Percentiles rank a stretch among this genome's conserved stretches.
These are phyloP conservation scores for Trichocomaceae sp. DNA, from an alignment of 2,329 filamentous ascomycete genomes.

Conservation along the genomic window DNA sequence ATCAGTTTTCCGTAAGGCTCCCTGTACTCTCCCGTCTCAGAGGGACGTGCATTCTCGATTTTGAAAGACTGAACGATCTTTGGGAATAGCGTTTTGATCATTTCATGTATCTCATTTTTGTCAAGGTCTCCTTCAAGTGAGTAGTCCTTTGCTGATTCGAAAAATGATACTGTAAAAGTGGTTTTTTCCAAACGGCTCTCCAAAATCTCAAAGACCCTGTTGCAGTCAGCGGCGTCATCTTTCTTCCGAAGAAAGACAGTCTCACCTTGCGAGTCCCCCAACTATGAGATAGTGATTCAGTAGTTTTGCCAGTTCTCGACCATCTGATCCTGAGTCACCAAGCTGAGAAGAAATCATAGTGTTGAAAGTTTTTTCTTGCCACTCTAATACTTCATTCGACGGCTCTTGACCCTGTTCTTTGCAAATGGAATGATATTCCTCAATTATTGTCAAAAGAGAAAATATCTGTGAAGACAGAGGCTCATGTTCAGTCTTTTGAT, in stretches of 20 bases:
- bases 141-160: not conserved
- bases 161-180: not conserved
- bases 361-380: not conserved
- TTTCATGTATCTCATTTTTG: not conserved
- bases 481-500: not conserved
- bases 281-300: not conserved
- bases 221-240: not conserved
- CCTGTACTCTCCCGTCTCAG: not conserved
- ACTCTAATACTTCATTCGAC: not conserved
- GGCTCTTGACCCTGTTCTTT: not conserved
- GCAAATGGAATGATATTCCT: conserved; percentile 1
- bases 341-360: not conserved
- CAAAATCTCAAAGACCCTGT: not conserved
- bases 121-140: not conserved
- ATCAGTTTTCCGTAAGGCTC: not conserved
- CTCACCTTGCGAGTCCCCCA: conserved; percentile 1
- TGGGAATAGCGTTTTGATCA: not conserved
- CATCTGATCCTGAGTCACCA: not conserved
- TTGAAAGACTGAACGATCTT: not conserved
- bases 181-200: not conserved
- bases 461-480: not conserved
- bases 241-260: not conserved
- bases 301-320: not conserved
- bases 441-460: not conserved
- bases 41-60: not conserved